Evolutionary conservation across 2,329 filamentous ascomycete genomes (phyloP).

Genomic region (Hymenoscyphus fraxineus): DNA sequence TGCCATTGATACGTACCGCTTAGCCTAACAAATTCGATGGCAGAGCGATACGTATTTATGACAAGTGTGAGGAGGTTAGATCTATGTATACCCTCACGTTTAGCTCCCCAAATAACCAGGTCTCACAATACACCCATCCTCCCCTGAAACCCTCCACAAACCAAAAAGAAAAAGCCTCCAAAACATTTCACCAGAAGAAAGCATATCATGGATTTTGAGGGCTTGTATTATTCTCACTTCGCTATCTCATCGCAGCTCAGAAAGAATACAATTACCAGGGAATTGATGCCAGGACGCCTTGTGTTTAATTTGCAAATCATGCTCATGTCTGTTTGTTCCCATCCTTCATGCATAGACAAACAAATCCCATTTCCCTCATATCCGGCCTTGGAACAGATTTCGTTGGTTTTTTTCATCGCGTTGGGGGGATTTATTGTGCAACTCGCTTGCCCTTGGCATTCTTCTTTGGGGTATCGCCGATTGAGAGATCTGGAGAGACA

Average conservation of each 20-base stretch:
- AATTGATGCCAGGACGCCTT: constrained; percentile 4
- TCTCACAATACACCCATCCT: too few relatives aligned
- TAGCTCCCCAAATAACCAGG: too few relatives aligned
- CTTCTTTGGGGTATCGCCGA: constrained; percentile 59
- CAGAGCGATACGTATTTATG: too few relatives aligned
- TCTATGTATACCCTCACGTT: too few relatives aligned
- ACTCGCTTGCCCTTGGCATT: constrained; percentile 44
- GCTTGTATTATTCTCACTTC: constrained; percentile 5
- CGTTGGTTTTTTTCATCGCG: neutral
- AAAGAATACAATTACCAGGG: neutral
- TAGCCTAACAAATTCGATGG: too few relatives aligned
- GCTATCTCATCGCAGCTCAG: constrained; percentile 5
- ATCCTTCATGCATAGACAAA: neutral
- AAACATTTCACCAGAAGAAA: neutral
- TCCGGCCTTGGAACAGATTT: too few relatives aligned
- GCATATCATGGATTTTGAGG: neutral
- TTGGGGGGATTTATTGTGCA: constrained; percentile 25
- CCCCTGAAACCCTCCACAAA: too few relatives aligned
- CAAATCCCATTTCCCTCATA: neutral
- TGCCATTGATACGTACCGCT: too few relatives aligned
- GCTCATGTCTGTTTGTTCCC: neutral
- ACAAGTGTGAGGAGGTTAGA: too few relatives aligned
- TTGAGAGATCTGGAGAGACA: constrained; percentile 46
- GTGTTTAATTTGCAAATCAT: constrained; percentile 1
- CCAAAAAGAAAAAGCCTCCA: too few relatives aligned